Evolutionary conservation across 108 stramenopile species (phyloP).

Genomic region (Nannochloropsis gaditana): DNA sequence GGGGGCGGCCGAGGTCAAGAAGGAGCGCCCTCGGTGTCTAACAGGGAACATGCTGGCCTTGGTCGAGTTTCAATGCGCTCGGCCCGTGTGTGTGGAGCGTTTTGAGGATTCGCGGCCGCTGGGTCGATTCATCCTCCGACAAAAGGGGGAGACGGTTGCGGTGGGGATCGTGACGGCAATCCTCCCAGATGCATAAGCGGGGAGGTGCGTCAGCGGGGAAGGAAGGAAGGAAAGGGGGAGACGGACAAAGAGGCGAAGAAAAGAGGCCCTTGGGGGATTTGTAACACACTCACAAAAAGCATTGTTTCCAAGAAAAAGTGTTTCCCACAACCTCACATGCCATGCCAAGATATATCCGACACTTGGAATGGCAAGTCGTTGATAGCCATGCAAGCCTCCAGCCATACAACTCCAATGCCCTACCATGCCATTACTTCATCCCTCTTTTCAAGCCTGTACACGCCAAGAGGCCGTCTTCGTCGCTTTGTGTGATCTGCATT

Average conservation of each 20-base stretch:
- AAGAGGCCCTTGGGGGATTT: background rate
- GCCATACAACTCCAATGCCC: background rate
- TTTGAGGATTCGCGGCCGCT: constrained; percentile 45
- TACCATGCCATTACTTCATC: background rate
- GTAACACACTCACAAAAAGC: no score
- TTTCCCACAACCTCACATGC: no score
- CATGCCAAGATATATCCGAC: no score
- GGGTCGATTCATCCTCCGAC: constrained; percentile 46
- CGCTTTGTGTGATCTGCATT: background rate
- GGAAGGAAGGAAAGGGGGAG: background rate
- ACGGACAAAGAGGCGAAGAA: background rate
- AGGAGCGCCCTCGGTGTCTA: constrained; percentile 42
- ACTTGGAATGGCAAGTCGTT: no score
- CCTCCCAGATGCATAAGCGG: background rate
- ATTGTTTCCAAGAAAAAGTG: no score
- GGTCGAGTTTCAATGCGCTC: constrained; percentile 27
- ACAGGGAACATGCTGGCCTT: constrained; percentile 37
- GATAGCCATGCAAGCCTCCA: background rate
- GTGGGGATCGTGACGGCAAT: constrained; percentile 39
- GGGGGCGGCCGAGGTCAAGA: constrained; percentile 35
- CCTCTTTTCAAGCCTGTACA: background rate
- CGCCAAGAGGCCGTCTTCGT: background rate
- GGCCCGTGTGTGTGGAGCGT: constrained; percentile 48
- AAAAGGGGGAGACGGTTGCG: constrained; percentile 49
- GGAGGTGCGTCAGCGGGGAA: background rate